phyloP scores from a whole-genome alignment of 495 filamentous ascomycete genomes.

The Clohesyomyces aquaticus region DNA sequence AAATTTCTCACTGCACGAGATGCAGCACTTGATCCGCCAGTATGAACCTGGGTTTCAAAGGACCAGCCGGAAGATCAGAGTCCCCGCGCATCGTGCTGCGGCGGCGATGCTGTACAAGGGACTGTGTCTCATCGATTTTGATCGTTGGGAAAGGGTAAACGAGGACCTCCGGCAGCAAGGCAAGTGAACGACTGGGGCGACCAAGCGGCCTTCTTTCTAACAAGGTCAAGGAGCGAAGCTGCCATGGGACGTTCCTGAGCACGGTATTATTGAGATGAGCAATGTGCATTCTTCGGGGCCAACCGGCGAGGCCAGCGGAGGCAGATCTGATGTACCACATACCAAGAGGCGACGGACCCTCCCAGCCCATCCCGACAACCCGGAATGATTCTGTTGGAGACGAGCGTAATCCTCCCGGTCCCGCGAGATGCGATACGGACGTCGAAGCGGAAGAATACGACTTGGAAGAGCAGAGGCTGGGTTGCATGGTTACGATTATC shows the following conservation, averaged over 20 bases:
- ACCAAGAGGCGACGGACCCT: too few relatives aligned
- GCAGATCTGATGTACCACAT: too few relatives aligned
- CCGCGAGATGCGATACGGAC: too few relatives aligned
- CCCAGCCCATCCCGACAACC: too few relatives aligned
- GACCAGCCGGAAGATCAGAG: background rate
- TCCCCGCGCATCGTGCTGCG: background rate
- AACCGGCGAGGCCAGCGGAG: background rate
- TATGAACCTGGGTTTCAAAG: background rate
- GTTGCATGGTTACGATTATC: too few relatives aligned
- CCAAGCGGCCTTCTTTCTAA: too few relatives aligned
- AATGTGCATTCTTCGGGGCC: background rate
- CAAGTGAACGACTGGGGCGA: background rate
- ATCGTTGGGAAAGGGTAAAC: conserved; percentile 5
- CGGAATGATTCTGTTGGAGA: too few relatives aligned
- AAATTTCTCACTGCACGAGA: background rate
- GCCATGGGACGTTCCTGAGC: conserved; percentile 2
- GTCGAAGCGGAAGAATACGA: too few relatives aligned
- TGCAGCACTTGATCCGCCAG: background rate
- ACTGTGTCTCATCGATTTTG: conserved; percentile 7
- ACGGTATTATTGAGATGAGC: background rate
- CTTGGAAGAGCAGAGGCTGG: too few relatives aligned
- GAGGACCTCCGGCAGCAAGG: background rate
- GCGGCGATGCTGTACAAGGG: background rate
- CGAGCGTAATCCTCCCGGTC: too few relatives aligned
- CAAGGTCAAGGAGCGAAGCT: background rate